Base-by-base conservation (phyloP, 2,329 filamentous ascomycete species). In the Trichoderma simmonsii region DNA sequence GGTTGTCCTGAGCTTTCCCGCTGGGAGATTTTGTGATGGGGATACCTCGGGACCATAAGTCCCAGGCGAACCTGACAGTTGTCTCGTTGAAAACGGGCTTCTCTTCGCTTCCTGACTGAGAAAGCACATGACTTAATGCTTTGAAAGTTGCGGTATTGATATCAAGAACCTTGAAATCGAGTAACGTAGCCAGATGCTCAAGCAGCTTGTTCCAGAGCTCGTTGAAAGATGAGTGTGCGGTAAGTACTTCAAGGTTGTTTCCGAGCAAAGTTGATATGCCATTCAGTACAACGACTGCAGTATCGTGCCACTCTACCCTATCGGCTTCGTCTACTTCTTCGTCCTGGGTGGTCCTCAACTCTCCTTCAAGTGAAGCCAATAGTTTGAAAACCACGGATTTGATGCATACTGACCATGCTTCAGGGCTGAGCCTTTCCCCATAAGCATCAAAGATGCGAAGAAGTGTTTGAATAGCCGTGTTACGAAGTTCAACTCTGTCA, bases 371-470 rank as follows among this genome's bases (percentile, higher is more conserved):
- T 0, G 89, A 90, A 4, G 90, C 86, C 3, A 97, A 82, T 75
- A 97, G 89, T 72, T 89, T 89, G 81, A 97, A 95, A 2, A 97
- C 86, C 7, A 98, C 92, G 7, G 89, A 90, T 73, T 92, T 91
- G 70, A 97, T 88, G 76, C 94, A 96, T 32, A 95, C 86, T 62
- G 91, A 91, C 95, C 94, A 98, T 0, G 93, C 91, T 77, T 92
- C 89, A 0, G 93, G 86, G 54, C 88, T 91, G 5, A 98, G 85
- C 68, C 92, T 91, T 75, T 95, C 92, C 12, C 94, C 94, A 74
- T 97, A 97, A 1, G 93, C 94, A 79, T 97, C 94, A 74, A 98
- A 94, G 24, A 98, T 97, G 60, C 94, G 89, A 71, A 98, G 87
- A 4, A 98, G 84, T 0, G 95, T 98, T 80, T 98, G 95, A 26